These are phyloP conservation scores for Syncephalis plumigaleata DNA, from an alignment of 371 early-diverging fungal species.

Conservation along the genomic window DNA sequence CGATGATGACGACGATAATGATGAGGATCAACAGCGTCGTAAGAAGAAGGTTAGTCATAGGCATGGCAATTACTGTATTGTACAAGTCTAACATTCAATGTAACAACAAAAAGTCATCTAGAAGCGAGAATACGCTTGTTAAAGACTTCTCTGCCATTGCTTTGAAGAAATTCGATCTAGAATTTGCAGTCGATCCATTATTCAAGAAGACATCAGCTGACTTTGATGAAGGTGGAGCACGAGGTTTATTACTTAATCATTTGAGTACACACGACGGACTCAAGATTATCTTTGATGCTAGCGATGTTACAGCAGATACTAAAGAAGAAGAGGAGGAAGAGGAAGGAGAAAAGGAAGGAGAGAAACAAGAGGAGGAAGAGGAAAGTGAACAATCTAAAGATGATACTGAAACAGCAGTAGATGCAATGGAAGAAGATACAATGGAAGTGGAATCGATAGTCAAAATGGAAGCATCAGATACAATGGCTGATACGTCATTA, in stretches of 20 bases:
- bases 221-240: slow-evolving; percentile 96
- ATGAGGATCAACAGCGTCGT: slow-evolving; percentile 18
- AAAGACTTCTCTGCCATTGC: slow-evolving; percentile 62
- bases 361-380: slow-evolving; percentile 11
- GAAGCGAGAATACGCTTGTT: slow-evolving; percentile 50
- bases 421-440: no score
- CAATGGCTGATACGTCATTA: no score
- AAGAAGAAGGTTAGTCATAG: slow-evolving; percentile 14
- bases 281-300: slow-evolving; percentile 88
- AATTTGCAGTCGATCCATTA: slow-evolving; percentile 89
- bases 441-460: no score
- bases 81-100: not conserved
- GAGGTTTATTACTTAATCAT: slow-evolving; percentile 79
- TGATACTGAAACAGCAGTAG: not conserved
- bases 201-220: slow-evolving; percentile 95
- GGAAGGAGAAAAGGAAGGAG: slow-evolving; percentile 12
- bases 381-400: slow-evolving; percentile 9
- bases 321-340: slow-evolving; percentile 11
- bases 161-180: slow-evolving; percentile 77
- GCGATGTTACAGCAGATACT: slow-evolving; percentile 41
- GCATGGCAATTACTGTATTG: not conserved
- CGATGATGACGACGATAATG: slow-evolving; percentile 28
- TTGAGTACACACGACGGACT: slow-evolving; percentile 59
- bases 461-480: no score
- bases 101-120: not conserved